A percentile compares a stretch with the other conserved stretches of the same genome.
Conservation (phyloP, 2,329 filamentous ascomycete species). For the Penicillium sp. region DNA sequence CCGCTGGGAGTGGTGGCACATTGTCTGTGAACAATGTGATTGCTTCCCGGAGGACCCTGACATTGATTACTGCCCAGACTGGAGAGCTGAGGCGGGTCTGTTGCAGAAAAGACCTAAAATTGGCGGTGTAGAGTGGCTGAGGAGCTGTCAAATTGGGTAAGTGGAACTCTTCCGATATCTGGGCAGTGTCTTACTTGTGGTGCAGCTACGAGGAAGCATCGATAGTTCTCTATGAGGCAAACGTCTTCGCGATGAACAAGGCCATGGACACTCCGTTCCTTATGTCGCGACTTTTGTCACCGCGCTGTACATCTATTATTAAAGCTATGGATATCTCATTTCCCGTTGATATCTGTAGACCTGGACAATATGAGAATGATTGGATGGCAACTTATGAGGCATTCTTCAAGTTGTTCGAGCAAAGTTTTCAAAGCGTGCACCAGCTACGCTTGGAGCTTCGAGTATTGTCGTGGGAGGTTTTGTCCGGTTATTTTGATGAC, state of each 20-base stretch:
- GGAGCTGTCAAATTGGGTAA: background rate
- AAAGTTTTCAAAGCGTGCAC: background rate
- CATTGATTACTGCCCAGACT: background rate
- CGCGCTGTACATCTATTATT: background rate
- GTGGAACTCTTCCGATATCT: background rate
- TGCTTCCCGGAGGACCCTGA: background rate
- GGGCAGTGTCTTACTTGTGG: background rate
- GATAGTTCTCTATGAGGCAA: background rate
- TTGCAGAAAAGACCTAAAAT: background rate
- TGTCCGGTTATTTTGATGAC: background rate
- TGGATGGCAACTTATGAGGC: background rate
- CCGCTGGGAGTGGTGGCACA: conserved; percentile 5
- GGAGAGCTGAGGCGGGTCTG: background rate
- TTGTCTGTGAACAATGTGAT: background rate
- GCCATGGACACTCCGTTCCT: background rate
- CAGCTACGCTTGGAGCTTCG: background rate
- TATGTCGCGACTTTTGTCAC: background rate
- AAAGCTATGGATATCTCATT: background rate
- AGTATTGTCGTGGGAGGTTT: background rate
- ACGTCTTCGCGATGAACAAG: background rate
- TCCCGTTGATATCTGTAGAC: background rate
- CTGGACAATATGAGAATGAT: background rate
- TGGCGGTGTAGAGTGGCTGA: background rate
- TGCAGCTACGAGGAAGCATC: background rate
- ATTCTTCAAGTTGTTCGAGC: background rate